Conservation (phyloP, 1,284 basidiomycete genomes). For the Malassezia furfur region DNA sequence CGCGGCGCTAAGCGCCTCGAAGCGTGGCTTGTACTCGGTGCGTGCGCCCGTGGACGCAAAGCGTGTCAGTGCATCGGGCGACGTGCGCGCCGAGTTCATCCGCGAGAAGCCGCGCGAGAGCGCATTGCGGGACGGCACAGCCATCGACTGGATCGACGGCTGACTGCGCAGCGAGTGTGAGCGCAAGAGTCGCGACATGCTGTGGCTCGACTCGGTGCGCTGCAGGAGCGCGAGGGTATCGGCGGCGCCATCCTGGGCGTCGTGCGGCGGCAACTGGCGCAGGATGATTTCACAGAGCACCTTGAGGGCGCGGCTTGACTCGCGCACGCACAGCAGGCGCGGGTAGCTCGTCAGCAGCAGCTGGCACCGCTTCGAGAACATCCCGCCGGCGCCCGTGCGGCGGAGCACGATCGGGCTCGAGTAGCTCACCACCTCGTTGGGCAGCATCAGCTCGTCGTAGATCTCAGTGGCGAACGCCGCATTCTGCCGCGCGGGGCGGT, state of each 20-base stretch:
- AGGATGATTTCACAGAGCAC: constrained; percentile 52
- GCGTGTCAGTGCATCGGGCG: background rate
- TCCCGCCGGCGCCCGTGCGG: constrained; percentile 33
- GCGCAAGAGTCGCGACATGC: constrained; percentile 11
- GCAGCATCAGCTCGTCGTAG: constrained; percentile 24
- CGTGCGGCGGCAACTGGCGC: constrained; percentile 26
- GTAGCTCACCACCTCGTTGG: constrained; percentile 35
- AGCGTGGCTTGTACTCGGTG: background rate
- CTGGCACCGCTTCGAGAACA: constrained; percentile 50
- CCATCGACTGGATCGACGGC: background rate
- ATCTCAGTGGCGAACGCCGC: background rate
- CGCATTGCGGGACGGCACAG: background rate
- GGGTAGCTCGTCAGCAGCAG: constrained; percentile 54
- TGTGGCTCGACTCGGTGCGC: constrained; percentile 13
- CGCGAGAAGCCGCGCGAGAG: background rate
- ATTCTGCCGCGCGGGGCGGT: background rate
- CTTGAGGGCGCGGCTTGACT: constrained; percentile 45
- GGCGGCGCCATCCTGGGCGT: constrained; percentile 34
- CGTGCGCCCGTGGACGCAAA: background rate
- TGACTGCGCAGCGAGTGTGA: constrained; percentile 2
- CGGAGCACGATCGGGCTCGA: constrained; percentile 32
- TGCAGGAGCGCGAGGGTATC: constrained; percentile 26
- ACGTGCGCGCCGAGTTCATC: background rate
- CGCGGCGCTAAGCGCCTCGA: background rate
- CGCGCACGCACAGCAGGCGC: constrained; percentile 53